Evolutionary conservation across 352 stramenopile genomes (phyloP), one percentile per base, ranked within the genome.

Genomic region (Aphanomyces euteiches): DNA sequence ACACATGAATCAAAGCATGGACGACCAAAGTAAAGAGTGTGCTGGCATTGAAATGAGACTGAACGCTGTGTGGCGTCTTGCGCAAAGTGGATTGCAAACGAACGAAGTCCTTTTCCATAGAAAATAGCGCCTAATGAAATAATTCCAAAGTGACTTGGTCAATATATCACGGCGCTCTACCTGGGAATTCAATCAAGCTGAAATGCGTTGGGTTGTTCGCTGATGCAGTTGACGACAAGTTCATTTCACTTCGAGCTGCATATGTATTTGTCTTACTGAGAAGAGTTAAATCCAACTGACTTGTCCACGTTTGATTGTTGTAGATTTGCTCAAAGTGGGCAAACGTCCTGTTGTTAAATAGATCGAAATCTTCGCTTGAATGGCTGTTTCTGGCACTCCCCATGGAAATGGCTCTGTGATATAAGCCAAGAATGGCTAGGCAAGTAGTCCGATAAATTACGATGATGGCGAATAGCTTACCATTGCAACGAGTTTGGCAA

Each of bases 361-460:
- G 10, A n/a, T 50, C 43, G 17, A 50, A 50, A n/a, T 12, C 10
- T 2, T 12, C 43, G 17, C 17, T 50, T 12, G 43, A 50, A 50
- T 50, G 43, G 10, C 1, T 12, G 43, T 50, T 28, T 28, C 28
- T 28, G 28, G 43, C 1, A 50, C 0, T 12, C 0, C 17, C 43
- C 43, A 50, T 50, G 43, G 43, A n/a, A 50, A n/a, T n/a, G 43
- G 43, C 43, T 50, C 43, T n/a, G 43, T n/a, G 43, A 50, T 12
- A n/a, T 50, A 50, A n/a, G 2, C 43, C 17, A n/a, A n/a, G 43
- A 50, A 3, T 50, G 43, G 43, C 43, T 50, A n/a, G 43, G 10
- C 10, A 50, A 12, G 17, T 50, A n/a, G 17, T n/a, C 10, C 17
- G 1, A 50, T n/a, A 2, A n/a, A 50, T 50, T n/a, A n/a, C 10